A percentile compares a stretch with the other conserved stretches of the same genome.
These are phyloP conservation scores for Heimioporus punctisporus DNA, from an alignment of 1,284 basidiomycete species.

Conservation along the genomic window DNA sequence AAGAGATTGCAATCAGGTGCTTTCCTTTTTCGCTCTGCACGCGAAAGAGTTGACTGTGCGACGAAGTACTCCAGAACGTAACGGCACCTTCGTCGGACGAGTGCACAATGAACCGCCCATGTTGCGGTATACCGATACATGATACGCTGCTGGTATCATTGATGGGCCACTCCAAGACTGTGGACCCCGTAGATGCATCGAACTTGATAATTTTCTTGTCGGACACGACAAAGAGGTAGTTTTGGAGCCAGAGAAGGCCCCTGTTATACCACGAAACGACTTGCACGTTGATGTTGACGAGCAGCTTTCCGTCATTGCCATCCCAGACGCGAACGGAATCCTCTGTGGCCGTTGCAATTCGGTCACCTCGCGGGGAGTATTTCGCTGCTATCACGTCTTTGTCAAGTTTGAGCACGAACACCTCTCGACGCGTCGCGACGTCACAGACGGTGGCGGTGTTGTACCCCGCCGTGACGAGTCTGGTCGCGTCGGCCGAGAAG, in stretches of 20 bases:
- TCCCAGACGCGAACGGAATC: constrained; percentile 3
- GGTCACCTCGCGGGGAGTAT: too few relatives aligned
- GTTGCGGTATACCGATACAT: neutral
- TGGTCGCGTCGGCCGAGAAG: too few relatives aligned
- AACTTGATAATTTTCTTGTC: neutral
- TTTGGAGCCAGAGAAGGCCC: constrained; percentile 1
- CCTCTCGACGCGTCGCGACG: too few relatives aligned
- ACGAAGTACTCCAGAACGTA: constrained; percentile 1
- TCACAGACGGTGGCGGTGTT: too few relatives aligned
- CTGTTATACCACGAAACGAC: neutral
- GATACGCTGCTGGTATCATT: neutral
- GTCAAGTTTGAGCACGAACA: too few relatives aligned
- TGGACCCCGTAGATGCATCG: neutral
- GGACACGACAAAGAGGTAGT: constrained; percentile 2
- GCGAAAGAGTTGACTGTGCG: neutral
- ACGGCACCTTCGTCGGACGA: neutral
- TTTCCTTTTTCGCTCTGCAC: neutral
- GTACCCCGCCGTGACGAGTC: too few relatives aligned
- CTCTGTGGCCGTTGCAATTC: too few relatives aligned
- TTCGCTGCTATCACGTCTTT: too few relatives aligned
- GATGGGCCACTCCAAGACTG: neutral
- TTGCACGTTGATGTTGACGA: neutral
- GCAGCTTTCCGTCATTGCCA: neutral
- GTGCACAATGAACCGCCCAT: neutral
- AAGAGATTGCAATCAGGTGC: neutral